These are phyloP conservation scores for Alternaria gansuensis DNA, from an alignment of 2,329 filamentous ascomycete genomes.

Conservation along the genomic window DNA sequence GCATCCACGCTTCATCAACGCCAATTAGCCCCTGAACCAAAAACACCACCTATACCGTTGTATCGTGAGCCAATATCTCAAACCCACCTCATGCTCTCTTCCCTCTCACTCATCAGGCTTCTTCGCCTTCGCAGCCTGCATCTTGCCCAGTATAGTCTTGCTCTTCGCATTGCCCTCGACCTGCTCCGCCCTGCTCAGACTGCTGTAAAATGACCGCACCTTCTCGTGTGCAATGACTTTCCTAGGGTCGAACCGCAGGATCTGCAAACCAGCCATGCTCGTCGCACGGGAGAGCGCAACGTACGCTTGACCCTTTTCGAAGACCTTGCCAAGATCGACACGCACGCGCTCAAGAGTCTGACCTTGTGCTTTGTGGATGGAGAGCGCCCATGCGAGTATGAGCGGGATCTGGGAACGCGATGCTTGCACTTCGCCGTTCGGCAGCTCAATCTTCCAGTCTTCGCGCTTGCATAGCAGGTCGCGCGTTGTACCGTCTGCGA, in stretches of 20 bases:
- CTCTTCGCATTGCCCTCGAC: constrained; percentile 48
- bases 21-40: not conserved
- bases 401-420: constrained; percentile 79
- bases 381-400: constrained; percentile 95
- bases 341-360: constrained; percentile 94
- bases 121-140: constrained; percentile 34
- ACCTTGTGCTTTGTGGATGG: constrained; percentile 97
- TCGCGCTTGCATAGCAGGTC: constrained; percentile 85
- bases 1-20: not conserved
- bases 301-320: constrained; percentile 97
- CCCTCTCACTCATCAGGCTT: constrained; percentile 4
- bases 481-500: constrained; percentile 78
- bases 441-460: constrained; percentile 96
- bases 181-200: constrained; percentile 75
- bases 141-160: constrained; percentile 43
- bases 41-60: constrained; percentile 6
- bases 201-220: constrained; percentile 85
- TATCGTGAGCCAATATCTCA: not conserved
- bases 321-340: constrained; percentile 89
- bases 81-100: not conserved
- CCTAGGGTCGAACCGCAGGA: constrained; percentile 83
- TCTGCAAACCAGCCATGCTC: constrained; percentile 84
- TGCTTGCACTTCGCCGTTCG: constrained; percentile 91
- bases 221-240: constrained; percentile 95
- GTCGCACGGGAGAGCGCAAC: constrained; percentile 95